Percentiles rank a stretch among this genome's conserved stretches.
These are phyloP conservation scores for Hypoxylon sp. DNA, from an alignment of 2,329 filamentous ascomycete genomes.

Conservation along the genomic window DNA sequence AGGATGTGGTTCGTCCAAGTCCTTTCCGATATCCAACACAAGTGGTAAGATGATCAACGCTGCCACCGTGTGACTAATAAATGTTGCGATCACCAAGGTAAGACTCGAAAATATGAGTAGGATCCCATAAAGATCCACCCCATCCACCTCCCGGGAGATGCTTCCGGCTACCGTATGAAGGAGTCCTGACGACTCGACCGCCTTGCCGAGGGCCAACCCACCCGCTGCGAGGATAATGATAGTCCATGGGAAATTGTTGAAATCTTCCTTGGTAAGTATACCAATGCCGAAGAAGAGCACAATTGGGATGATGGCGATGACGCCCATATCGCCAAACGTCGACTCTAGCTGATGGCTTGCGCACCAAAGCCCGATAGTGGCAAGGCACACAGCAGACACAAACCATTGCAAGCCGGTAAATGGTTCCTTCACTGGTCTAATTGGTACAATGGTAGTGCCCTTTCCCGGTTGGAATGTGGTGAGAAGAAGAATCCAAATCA, in stretches of 20 bases:
- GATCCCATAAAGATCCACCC: conserved; percentile 87
- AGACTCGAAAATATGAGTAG: conserved; percentile 86
- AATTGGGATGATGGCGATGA: conserved; percentile 95
- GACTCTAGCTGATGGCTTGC: conserved; percentile 88
- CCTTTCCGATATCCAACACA: conserved; percentile 85
- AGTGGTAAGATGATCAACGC: conserved; percentile 94
- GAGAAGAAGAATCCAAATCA: conserved; percentile 92
- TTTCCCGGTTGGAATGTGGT: conserved; percentile 87
- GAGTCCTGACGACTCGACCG: conserved; percentile 92
- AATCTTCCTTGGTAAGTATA: conserved; percentile 97
- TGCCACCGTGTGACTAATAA: conserved; percentile 97
- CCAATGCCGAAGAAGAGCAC: conserved; percentile 97
- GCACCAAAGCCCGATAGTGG: conserved; percentile 93
- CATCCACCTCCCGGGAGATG: conserved; percentile 82
- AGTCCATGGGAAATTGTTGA: conserved; percentile 99
- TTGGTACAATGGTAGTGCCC: conserved; percentile 91
- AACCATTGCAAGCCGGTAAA: conserved; percentile 95
- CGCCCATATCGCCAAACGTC: conserved; percentile 97
- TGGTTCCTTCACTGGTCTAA: conserved; percentile 88
- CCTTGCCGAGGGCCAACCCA: conserved; percentile 91
- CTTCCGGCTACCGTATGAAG: conserved; percentile 86
- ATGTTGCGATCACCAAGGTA: conserved; percentile 94
- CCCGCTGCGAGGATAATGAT: conserved; percentile 98
- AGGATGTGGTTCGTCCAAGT: conserved; percentile 91
- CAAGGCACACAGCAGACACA: conserved; percentile 84